Evolutionary conservation across 202 grass and related monocot genomes (phyloP), one percentile per base, ranked within the genome.

Genomic region (Elaeis oleifera): DNA sequence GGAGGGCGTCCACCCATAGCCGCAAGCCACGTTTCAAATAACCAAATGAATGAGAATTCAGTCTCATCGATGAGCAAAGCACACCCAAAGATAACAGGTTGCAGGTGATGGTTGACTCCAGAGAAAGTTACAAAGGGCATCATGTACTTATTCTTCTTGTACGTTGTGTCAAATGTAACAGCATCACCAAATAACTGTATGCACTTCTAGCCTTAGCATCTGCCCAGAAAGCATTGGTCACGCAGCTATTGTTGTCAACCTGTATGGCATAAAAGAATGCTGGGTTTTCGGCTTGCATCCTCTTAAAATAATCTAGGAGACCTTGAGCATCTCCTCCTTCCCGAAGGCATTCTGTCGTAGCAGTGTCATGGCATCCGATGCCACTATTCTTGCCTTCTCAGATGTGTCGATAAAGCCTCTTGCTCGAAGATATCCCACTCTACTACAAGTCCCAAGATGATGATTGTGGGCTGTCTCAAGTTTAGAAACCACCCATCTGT

Each of bases 61-160:
- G 84, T 81, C 56, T 90, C 90, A 59, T 96, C 84, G 64, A 85
- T 79, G 64, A 96, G 83, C 76, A 96, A 81, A 7, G 83, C 84
- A 61, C 84, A 88, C 19, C 90, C 86, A 82, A 90, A 96, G 23
- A 85, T 55, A 76, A 90, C 66, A 25, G 79, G 78, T 25, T 90
- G 90, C 71, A 90, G 65, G 76, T 96, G 90, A 82, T 96, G 90
- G 53, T 88, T 96, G 24, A 96, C 66, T 64, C 90, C 87, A 23
- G 87, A 90, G 63, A 96, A 90, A 68, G 82, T 84, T 57, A 90
- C 84, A 60, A 90, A 81, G 20, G 90, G 90, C 80, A 87, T 83
- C 90, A 88, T 90, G 66, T 90, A 76, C 73, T 90, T 96, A 67
- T 85, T 96, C 77, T 96, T 96, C 71, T 85, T 96, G 53, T 90